Conservation (phyloP, 2,329 filamentous ascomycete species). For the Pseudogymnoascus sp. region DNA sequence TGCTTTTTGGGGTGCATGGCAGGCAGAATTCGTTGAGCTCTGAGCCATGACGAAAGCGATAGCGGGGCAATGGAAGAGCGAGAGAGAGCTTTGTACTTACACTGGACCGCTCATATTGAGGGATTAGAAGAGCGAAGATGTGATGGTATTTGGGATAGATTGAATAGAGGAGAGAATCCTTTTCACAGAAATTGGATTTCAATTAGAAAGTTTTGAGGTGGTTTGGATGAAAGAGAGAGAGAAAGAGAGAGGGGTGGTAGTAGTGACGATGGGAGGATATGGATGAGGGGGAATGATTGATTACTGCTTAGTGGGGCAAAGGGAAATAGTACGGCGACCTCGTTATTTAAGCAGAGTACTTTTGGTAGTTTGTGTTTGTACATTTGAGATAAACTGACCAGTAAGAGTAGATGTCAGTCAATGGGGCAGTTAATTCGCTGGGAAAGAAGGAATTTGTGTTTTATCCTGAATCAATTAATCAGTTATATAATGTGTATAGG, state of each 20-base stretch:
- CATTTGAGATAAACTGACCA: neutral
- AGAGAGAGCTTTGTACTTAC: constrained; percentile 46
- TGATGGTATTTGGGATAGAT: neutral
- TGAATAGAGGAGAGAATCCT: neutral
- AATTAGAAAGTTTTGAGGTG: neutral
- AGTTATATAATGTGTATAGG: neutral
- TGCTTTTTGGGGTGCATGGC: constrained; percentile 9
- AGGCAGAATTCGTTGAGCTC: constrained; percentile 10
- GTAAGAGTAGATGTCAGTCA: neutral
- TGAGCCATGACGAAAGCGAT: constrained; percentile 21
- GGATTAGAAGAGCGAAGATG: constrained; percentile 1
- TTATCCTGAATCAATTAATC: neutral
- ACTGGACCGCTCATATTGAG: constrained; percentile 38
- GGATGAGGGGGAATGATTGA: neutral
- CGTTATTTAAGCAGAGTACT: constrained; percentile 6
- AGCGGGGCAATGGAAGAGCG: constrained; percentile 28
- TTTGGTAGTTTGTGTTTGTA: neutral
- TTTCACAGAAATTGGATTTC: constrained; percentile 3
- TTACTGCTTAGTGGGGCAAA: neutral
- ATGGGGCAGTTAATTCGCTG: neutral
- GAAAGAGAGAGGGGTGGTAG: neutral
- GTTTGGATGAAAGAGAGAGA: neutral
- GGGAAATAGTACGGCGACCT: constrained; percentile 2
- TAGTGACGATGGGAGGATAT: neutral
- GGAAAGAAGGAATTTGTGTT: constrained; percentile 1